Percentiles rank a stretch among this genome's conserved stretches.
These are phyloP conservation scores for Ceratobasidium sp. DNA, from an alignment of 1,284 basidiomycete genomes.

Conservation along the genomic window DNA sequence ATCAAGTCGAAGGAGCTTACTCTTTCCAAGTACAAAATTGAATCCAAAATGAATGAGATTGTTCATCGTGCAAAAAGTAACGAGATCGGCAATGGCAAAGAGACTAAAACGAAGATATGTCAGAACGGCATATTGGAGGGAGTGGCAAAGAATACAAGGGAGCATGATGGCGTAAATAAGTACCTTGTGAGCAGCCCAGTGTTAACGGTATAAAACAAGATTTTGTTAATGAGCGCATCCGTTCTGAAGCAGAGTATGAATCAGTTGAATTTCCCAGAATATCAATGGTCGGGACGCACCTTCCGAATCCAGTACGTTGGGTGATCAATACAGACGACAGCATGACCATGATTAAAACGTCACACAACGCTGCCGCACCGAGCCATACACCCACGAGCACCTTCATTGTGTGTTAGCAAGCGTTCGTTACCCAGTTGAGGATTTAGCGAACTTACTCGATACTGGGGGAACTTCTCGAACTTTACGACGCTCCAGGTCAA, in stretches of 20 bases:
- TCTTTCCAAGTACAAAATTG: conserved; percentile 50
- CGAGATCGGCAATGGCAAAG: conserved; percentile 45
- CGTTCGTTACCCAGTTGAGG: neutral
- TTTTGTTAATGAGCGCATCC: conserved; percentile 47
- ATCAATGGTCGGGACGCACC: conserved; percentile 40
- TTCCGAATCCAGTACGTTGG: conserved; percentile 47
- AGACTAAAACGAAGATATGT: conserved; percentile 41
- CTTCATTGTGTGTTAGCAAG: conserved; percentile 23
- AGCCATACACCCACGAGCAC: conserved; percentile 48
- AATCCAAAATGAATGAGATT: conserved; percentile 49
- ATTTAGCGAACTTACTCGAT: conserved; percentile 43
- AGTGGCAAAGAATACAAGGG: neutral
- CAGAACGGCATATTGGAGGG: neutral
- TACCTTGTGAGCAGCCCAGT: conserved; percentile 49
- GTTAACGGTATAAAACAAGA: conserved; percentile 50
- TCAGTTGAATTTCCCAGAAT: neutral
- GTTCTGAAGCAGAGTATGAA: conserved; percentile 42
- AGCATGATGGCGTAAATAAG: conserved; percentile 4
- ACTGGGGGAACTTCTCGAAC: conserved; percentile 40
- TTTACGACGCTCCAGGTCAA: conserved; percentile 41
- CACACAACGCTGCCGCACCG: conserved; percentile 47
- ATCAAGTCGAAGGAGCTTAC: conserved; percentile 42
- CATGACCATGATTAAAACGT: conserved; percentile 47
- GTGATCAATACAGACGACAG: conserved; percentile 47
- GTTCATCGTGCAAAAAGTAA: conserved; percentile 45